Conservation (phyloP, 768 basidiomycete genomes). For the Mycena latifolia region DNA sequence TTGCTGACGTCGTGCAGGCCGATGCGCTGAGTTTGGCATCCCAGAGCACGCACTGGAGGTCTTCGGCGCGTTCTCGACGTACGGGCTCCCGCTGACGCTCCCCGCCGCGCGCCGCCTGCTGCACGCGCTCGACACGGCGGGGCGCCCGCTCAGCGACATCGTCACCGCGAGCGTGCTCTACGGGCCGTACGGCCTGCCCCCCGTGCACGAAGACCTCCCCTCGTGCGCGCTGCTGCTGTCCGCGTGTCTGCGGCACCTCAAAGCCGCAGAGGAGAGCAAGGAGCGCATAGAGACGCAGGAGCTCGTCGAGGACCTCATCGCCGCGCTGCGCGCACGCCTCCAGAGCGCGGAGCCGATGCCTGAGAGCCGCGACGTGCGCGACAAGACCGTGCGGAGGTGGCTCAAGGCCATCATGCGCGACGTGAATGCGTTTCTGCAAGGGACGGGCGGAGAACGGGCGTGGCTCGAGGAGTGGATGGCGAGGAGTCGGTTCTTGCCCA, state of each 20-base stretch:
- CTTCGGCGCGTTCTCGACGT: conserved; percentile 11
- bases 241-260: neutral
- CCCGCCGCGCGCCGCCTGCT: conserved; percentile 19
- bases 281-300: neutral
- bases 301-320: conserved; percentile 18
- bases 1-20: neutral
- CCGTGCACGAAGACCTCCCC: neutral
- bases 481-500: conserved; percentile 21
- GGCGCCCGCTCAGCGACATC: neutral
- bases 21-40: conserved; percentile 13
- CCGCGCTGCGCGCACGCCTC: conserved; percentile 10
- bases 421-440: conserved; percentile 24
- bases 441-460: neutral
- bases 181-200: conserved; percentile 21
- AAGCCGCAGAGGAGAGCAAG: neutral
- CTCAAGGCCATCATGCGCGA: conserved; percentile 25
- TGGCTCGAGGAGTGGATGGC: conserved; percentile 37
- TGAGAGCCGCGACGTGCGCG: conserved; percentile 24
- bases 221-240: too few species aligned
- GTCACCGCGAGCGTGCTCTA: conserved; percentile 16
- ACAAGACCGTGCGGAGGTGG: conserved; percentile 33
- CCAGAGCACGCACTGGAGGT: conserved; percentile 23
- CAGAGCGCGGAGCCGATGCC: conserved; percentile 26
- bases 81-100: conserved; percentile 25
- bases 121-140: neutral